Percentiles rank a stretch among this genome's conserved stretches.
Evolutionary conservation across 371 early-diverging fungal genomes (phyloP).

Genomic region (Caulochytrium protostelioides): DNA sequence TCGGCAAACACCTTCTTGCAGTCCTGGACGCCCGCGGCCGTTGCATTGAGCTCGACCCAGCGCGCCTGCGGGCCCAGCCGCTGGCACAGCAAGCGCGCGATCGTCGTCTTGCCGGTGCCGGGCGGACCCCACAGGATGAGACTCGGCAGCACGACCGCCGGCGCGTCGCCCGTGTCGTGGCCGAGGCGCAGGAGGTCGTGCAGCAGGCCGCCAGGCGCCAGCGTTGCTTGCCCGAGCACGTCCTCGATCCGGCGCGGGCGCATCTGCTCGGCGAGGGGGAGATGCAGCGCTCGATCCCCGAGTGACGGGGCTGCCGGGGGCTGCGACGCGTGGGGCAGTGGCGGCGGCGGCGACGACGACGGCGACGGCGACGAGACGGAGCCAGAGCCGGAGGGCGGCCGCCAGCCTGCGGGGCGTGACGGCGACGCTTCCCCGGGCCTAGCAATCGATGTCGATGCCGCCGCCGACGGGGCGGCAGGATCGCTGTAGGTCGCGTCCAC

Average conservation of each 20-base stretch:
- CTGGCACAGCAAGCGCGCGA: conserved; percentile 24
- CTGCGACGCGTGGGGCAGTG: conserved; percentile 1
- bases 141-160: conserved; percentile 25
- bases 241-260: conserved; percentile 39
- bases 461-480: not conserved
- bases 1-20: conserved; percentile 52
- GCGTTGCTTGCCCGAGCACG: conserved; percentile 49
- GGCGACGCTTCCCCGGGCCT: not conserved
- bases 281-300: not conserved
- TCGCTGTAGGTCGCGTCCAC: too few relatives aligned
- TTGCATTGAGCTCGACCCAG: conserved; percentile 50
- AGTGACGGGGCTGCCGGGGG: not conserved
- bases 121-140: conserved; percentile 39
- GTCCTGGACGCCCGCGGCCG: conserved; percentile 43
- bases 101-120: conserved; percentile 67
- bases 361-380: not conserved
- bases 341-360: conserved; percentile 2
- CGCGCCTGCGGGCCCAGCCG: conserved; percentile 7
- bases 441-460: not conserved
- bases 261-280: conserved; percentile 33
- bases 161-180: conserved; percentile 22
- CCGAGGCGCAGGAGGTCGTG: conserved; percentile 31
- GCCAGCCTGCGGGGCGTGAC: too few relatives aligned
- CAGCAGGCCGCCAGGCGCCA: too few relatives aligned
- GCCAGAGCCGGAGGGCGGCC: not conserved